A percentile compares a stretch with the other conserved stretches of the same genome.
Evolutionary conservation across 257 asterid genomes (phyloP).

Genomic region (Catharanthus roseus): DNA sequence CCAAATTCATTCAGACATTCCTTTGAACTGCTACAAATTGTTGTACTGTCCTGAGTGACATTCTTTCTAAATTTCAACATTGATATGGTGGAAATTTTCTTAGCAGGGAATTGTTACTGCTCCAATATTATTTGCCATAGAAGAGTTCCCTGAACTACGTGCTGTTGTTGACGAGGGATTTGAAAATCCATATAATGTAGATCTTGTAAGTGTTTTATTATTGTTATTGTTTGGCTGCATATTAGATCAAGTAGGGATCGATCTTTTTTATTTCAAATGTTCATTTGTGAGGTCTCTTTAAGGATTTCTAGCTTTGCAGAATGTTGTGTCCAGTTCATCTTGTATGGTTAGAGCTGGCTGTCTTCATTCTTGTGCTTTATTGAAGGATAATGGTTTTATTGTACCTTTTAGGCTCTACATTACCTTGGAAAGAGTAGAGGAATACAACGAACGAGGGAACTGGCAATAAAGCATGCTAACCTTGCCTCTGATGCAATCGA

Average conservation of each 20-base stretch:
- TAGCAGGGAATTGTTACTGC: constrained; percentile 83
- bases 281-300: neutral
- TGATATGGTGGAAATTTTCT: constrained; percentile 1
- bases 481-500: constrained; percentile 80
- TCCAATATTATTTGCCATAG: constrained; percentile 87
- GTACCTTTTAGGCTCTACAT: constrained; percentile 58
- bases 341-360: no score
- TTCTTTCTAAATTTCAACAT: neutral
- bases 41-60: neutral
- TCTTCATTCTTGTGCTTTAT: neutral
- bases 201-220: constrained; percentile 48
- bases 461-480: constrained; percentile 73
- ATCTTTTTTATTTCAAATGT: neutral
- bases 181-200: constrained; percentile 63
- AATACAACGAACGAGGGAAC: constrained; percentile 73
- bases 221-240: neutral
- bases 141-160: constrained; percentile 83
- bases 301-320: neutral
- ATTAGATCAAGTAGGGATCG: neutral
- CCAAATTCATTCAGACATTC: neutral
- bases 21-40: neutral
- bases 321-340: no score
- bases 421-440: constrained; percentile 77
- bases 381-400: constrained; percentile 5
- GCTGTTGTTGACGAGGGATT: constrained; percentile 62